Percentiles rank a stretch among this genome's conserved stretches.
These are phyloP conservation scores for Populus ilicifolia DNA, from an alignment of 345 rosid genomes.

Conservation along the genomic window DNA sequence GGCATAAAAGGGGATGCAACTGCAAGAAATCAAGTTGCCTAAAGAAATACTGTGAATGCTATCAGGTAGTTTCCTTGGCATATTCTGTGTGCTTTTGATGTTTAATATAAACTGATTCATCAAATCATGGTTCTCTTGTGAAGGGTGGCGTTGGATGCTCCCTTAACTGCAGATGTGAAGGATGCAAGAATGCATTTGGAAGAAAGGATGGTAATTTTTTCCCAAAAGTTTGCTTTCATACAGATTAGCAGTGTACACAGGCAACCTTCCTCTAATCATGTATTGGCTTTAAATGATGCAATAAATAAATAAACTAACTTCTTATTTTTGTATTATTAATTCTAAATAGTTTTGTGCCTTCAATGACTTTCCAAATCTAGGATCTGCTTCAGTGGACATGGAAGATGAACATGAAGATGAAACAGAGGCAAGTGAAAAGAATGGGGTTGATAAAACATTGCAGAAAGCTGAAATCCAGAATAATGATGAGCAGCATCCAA, in stretches of 20 bases:
- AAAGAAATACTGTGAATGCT: slow-evolving; percentile 99
- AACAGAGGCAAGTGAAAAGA: slow-evolving; percentile 47
- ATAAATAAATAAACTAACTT: not conserved
- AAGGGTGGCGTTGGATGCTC: slow-evolving; percentile 99
- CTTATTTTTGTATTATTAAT: not conserved
- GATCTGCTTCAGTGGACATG: slow-evolving; percentile 44
- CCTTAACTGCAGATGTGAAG: slow-evolving; percentile 93
- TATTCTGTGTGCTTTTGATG: slow-evolving; percentile 10
- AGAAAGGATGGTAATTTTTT: slow-evolving; percentile 73
- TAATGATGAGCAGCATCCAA: slow-evolving; percentile 52
- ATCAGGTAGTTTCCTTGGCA: slow-evolving; percentile 57
- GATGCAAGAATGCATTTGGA: slow-evolving; percentile 92
- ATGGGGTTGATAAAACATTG: slow-evolving; percentile 25
- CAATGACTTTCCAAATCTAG: slow-evolving; percentile 33
- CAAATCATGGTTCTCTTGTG: slow-evolving; percentile 12
- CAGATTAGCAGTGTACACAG: not conserved
- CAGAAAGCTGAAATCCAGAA: slow-evolving; percentile 41
- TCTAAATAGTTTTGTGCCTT: not conserved
- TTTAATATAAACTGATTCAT: slow-evolving; percentile 20
- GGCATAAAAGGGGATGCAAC: slow-evolving; percentile 97
- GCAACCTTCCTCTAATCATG: not conserved
- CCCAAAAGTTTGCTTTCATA: not conserved
- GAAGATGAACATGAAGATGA: slow-evolving; percentile 56
- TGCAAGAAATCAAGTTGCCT: slow-evolving; percentile 94
- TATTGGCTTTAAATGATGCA: not conserved